Percentiles rank a stretch among this genome's conserved stretches.
These are phyloP conservation scores for Scenedesmus sp. DNA, from an alignment of 163 green algal species.

Conservation along the genomic window DNA sequence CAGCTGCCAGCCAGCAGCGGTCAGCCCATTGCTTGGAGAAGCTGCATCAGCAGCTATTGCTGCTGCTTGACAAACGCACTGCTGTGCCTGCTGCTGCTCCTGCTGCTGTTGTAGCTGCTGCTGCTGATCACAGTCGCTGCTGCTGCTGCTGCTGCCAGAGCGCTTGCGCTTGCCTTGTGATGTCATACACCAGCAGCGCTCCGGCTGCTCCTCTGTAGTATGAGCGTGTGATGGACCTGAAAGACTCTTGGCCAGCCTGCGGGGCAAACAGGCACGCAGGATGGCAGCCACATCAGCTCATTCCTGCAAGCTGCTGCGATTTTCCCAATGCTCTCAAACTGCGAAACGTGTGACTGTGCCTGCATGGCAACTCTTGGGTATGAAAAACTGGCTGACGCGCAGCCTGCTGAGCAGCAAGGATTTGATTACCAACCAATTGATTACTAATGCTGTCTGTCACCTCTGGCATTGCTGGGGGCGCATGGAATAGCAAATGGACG, in stretches of 20 bases:
- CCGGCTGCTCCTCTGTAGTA: slow-evolving; percentile 99
- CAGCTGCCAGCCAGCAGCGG: neutral
- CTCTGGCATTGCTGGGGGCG: neutral
- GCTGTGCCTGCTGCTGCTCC: neutral
- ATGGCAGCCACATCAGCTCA: too few relatives aligned
- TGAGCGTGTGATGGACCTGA: slow-evolving; percentile 97
- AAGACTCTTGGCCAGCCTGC: slow-evolving; percentile 97
- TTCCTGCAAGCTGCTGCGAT: too few relatives aligned
- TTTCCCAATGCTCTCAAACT: too few relatives aligned
- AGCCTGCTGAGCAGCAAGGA: too few relatives aligned
- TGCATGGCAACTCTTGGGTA: too few relatives aligned
- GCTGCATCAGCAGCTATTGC: neutral
- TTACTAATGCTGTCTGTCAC: too few relatives aligned
- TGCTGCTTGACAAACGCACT: neutral
- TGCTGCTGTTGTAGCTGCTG: neutral
- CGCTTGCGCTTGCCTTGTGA: slow-evolving; percentile 82
- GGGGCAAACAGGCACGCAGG: neutral
- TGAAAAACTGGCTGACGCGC: too few relatives aligned
- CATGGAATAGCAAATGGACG: neutral
- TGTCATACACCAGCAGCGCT: slow-evolving; percentile 99
- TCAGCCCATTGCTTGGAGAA: neutral
- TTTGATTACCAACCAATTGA: too few relatives aligned
- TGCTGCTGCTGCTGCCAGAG: neutral
- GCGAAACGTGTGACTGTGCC: too few relatives aligned
- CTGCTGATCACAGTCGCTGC: neutral